These are phyloP conservation scores for Mortierella sp. DNA, from an alignment of 371 early-diverging fungal species.

Conservation along the genomic window DNA sequence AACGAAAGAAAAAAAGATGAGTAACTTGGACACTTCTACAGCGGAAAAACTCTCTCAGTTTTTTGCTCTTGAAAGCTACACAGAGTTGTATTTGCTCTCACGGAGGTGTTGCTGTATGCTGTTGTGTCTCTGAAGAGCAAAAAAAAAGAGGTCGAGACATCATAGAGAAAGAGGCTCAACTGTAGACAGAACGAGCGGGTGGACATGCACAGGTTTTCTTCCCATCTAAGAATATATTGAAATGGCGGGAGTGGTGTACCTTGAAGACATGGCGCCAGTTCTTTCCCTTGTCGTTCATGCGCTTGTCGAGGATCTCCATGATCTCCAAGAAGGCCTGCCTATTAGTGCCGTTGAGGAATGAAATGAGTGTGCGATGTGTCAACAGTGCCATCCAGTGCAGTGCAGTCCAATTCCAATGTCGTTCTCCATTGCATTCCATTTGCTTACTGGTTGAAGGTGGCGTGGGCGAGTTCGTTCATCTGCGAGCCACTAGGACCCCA, in stretches of 20 bases:
- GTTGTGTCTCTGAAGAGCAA: constrained; percentile 12
- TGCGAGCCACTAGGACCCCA: constrained; percentile 85
- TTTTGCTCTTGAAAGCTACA: constrained; percentile 4
- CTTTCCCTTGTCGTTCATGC: constrained; percentile 97
- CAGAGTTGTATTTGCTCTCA: constrained; percentile 7
- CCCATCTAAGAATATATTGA: constrained; percentile 14
- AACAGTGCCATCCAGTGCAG: neutral
- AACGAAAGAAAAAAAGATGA: constrained; percentile 2
- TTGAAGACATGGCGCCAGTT: constrained; percentile 99
- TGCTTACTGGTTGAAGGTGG: constrained; percentile 89
- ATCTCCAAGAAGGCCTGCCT: constrained; percentile 95
- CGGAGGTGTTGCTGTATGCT: neutral
- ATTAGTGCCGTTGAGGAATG: neutral
- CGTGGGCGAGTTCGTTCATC: constrained; percentile 93
- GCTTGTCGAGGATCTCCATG: constrained; percentile 98
- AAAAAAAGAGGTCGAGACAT: neutral
- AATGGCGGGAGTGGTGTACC: constrained; percentile 61
- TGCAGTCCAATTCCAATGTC: neutral
- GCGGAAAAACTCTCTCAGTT: constrained; percentile 2
- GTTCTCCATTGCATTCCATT: neutral
- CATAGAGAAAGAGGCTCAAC: neutral
- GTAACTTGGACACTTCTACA: neutral
- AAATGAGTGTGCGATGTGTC: neutral
- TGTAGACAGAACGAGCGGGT: neutral
- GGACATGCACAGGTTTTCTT: neutral